Evolutionary conservation across 1,284 basidiomycete species (phyloP).

Genomic region (Ceratobasidium sp.): DNA sequence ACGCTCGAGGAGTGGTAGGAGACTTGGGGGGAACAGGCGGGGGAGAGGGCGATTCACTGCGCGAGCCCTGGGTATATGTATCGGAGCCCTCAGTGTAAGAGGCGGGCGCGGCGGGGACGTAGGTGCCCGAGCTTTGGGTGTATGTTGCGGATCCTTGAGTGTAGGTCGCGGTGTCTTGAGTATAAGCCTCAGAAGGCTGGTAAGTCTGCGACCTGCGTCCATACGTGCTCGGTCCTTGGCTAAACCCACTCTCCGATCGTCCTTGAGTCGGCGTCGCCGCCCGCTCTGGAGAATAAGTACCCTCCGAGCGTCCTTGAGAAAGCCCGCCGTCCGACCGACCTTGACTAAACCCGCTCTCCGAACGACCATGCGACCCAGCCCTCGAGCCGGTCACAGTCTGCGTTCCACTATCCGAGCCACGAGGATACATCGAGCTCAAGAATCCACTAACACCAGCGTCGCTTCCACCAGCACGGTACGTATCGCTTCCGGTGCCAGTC

Average conservation of each 20-base stretch:
- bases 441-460: conserved; percentile 38
- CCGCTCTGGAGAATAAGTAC: background rate
- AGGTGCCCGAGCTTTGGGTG: conserved; percentile 29
- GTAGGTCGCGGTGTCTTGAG: conserved; percentile 21
- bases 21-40: conserved; percentile 39
- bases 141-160: conserved; percentile 27
- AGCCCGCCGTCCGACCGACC: background rate
- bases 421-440: conserved; percentile 36
- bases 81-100: conserved; percentile 26
- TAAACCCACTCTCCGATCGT: conserved; percentile 23
- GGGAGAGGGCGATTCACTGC: conserved; percentile 36
- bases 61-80: conserved; percentile 33
- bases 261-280: conserved; percentile 20
- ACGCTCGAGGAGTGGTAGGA: conserved; percentile 28
- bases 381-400: conserved; percentile 21
- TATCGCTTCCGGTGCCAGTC: conserved; percentile 36
- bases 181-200: conserved; percentile 34
- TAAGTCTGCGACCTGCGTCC: conserved; percentile 32
- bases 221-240: conserved; percentile 22
- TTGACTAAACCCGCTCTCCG: conserved; percentile 15
- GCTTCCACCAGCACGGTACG: conserved; percentile 28
- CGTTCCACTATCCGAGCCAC: conserved; percentile 10
- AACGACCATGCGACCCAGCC: conserved; percentile 23
- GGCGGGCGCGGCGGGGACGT: conserved; percentile 9
- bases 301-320: background rate